phyloP scores from a whole-genome alignment of 73 alveolate genomes.

The Paramecium caudatum region DNA sequence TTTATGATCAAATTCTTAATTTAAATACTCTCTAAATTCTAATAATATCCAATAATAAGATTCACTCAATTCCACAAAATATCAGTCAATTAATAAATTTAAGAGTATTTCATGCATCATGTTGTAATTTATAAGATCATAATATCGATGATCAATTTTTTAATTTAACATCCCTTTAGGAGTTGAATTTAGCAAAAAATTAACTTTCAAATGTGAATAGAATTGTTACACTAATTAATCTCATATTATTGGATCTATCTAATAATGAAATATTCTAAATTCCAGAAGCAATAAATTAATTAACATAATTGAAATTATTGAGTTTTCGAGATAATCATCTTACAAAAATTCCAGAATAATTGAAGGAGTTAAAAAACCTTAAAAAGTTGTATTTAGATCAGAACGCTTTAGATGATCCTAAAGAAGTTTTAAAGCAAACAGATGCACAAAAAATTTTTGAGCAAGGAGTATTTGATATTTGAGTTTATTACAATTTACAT shows the following conservation, averaged over 20 bases:
- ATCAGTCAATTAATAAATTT: not conserved
- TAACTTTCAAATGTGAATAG: not conserved
- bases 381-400: conserved; percentile 48
- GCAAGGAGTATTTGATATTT: conserved; percentile 41
- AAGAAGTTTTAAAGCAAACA: not conserved
- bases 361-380: not conserved
- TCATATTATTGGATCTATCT: conserved; percentile 14
- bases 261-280: conserved; percentile 38
- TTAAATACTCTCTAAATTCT: conserved; percentile 14
- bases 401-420: conserved; percentile 30
- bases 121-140: conserved; percentile 19
- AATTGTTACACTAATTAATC: not conserved
- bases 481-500: too few relatives aligned
- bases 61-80: not conserved
- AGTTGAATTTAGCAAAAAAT: conserved; percentile 41
- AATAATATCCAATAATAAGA: not conserved
- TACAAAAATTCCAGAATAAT: not conserved
- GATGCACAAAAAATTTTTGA: not conserved
- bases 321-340: conserved; percentile 28
- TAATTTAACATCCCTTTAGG: not conserved
- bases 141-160: conserved; percentile 9
- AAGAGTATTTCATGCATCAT: conserved; percentile 52
- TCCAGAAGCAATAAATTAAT: not conserved
- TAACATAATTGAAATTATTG: not conserved
- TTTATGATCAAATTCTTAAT: not conserved